Conservation (phyloP, 1,284 basidiomycete genomes). For the Heliocybe sulcata region DNA sequence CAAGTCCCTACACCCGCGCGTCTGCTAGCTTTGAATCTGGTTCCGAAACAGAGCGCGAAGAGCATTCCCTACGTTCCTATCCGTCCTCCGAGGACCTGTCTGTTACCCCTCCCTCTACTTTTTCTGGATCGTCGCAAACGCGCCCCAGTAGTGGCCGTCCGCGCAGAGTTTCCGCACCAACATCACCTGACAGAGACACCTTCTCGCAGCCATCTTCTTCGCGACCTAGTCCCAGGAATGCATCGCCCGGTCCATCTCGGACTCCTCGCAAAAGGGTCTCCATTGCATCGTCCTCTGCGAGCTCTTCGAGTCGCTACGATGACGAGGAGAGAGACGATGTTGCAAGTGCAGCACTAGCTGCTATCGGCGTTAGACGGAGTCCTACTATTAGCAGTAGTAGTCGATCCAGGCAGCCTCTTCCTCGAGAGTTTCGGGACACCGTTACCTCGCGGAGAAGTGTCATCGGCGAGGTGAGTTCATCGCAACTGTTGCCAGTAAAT, state of each 20-base stretch:
- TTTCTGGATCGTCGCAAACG: constrained; percentile 16
- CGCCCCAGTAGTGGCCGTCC: constrained; percentile 26
- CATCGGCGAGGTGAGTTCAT: constrained; percentile 36
- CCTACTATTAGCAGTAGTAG: constrained; percentile 31
- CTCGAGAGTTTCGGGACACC: constrained; percentile 50
- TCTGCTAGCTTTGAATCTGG: constrained; percentile 44
- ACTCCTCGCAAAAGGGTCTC: constrained; percentile 37
- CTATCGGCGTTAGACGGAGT: constrained; percentile 46
- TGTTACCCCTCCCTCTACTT: constrained; percentile 29
- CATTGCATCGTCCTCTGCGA: constrained; percentile 20
- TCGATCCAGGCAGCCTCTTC: constrained; percentile 47
- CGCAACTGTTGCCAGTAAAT: neutral
- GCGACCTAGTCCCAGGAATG: constrained; percentile 13
- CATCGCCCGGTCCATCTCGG: constrained; percentile 31
- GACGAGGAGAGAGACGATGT: constrained; percentile 28
- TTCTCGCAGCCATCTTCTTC: constrained; percentile 10
- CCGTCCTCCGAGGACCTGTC: constrained; percentile 34
- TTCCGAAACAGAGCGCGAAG: constrained; percentile 72
- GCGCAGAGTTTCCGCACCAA: constrained; percentile 45
- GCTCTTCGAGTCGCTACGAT: constrained; percentile 13
- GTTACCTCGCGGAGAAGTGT: constrained; percentile 19
- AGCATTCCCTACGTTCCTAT: constrained; percentile 27
- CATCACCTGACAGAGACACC: constrained; percentile 40
- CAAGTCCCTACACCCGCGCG: constrained; percentile 17
- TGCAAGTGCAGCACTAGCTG: constrained; percentile 50